phyloP scores from a whole-genome alignment of 2,329 filamentous ascomycete species.

The Aspergillus fijiensis region DNA sequence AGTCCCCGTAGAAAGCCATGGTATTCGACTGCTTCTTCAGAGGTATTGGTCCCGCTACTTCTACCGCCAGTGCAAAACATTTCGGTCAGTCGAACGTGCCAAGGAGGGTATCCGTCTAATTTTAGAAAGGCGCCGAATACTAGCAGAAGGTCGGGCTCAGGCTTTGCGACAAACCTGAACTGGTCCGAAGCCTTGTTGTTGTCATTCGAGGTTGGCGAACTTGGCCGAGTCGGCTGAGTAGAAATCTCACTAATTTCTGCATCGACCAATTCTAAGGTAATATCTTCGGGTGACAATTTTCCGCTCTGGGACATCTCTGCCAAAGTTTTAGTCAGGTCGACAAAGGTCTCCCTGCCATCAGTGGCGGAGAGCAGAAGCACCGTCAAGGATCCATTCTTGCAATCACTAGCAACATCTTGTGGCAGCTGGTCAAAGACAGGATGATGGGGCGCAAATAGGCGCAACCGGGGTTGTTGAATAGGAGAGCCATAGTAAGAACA shows the following conservation, averaged over 20 bases:
- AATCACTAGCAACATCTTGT: slow-evolving; percentile 18
- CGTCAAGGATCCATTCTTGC: slow-evolving; percentile 45
- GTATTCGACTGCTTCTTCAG: slow-evolving; percentile 68
- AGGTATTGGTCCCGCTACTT: slow-evolving; percentile 36
- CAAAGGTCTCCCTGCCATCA: slow-evolving; percentile 88
- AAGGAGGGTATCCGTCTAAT: slow-evolving; percentile 89
- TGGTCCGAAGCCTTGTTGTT: not conserved
- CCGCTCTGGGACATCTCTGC: slow-evolving; percentile 91
- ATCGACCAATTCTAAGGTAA: slow-evolving; percentile 82
- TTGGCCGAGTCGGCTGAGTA: slow-evolving; percentile 29
- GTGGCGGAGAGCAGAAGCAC: slow-evolving; percentile 81
- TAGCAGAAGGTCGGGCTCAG: slow-evolving; percentile 85
- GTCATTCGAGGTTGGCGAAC: slow-evolving; percentile 2
- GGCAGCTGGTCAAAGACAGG: slow-evolving; percentile 43
- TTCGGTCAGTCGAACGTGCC: slow-evolving; percentile 92
- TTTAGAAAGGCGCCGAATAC: slow-evolving; percentile 82
- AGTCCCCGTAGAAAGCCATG: slow-evolving; percentile 87
- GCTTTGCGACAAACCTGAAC: slow-evolving; percentile 59
- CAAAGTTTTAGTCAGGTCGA: slow-evolving; percentile 91
- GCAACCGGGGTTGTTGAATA: slow-evolving; percentile 66
- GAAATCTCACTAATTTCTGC: slow-evolving; percentile 71
- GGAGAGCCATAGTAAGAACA: slow-evolving; percentile 79
- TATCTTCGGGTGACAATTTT: slow-evolving; percentile 78
- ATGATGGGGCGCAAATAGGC: slow-evolving; percentile 69
- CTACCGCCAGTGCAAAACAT: slow-evolving; percentile 67